Evolutionary conservation across 2,329 filamentous ascomycete species (phyloP), one percentile per base, ranked within the genome.

Genomic region (Capronia americana): DNA sequence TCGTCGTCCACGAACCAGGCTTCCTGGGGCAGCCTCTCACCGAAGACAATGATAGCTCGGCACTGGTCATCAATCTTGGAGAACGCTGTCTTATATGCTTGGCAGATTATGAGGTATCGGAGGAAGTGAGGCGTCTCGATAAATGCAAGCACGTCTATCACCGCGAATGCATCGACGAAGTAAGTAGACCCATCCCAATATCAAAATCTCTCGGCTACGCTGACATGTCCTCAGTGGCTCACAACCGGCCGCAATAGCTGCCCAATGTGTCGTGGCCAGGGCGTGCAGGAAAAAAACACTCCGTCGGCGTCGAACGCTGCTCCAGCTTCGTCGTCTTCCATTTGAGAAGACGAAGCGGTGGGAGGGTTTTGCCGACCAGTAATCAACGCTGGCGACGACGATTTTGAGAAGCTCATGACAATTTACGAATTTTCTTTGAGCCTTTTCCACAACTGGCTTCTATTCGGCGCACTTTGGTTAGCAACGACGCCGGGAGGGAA

Each of bases 121-220:
- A 90, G 69, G 84, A 88, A 72, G 83, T 86, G 26, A 81, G 88
- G 66, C 84, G 85, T 74, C 79, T 91, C 65, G 79, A 82, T 65
- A 88, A 87, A 74, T 91, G 88, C 78, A 84, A 84, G 55, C 88
- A 91, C 75, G 74, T 90, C 65, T 91, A 88, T 77, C 88, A 91
- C 77, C 84, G 83, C 70, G 85, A 89, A 71, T 91, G 88, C 76
- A 90, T 91, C 75, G 88, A 90, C 75, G 85, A 89, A 82, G 87
- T 89, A 80, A 73, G 83, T 73, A 74, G 17, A 4, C 5, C 46
- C 28, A 34, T n/a, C 1, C 17, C 6, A 55, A 28, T 55, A 17
- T 17, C 4, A 8, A 12, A 17, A 24, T 59, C 10, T 61, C 62
- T 11, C 44, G 8, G 34, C 62, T 20, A 65, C 69, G 63, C 77